Evolutionary conservation across 768 basidiomycete species (phyloP).

Genomic region (Postia placenta): DNA sequence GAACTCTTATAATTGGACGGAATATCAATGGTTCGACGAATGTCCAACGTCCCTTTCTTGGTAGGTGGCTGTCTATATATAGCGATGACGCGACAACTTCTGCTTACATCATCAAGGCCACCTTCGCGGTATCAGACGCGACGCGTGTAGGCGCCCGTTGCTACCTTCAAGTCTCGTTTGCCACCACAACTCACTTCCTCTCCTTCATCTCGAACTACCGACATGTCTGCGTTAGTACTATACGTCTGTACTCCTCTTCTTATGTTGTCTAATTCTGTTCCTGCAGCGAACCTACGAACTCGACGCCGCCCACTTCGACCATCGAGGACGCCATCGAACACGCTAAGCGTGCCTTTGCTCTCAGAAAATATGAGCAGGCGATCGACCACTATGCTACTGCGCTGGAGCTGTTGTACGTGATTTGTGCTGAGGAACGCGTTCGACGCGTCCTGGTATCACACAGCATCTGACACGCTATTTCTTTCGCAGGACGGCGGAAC

Average conservation of each 20-base stretch:
- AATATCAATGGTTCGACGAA: too few relatives aligned
- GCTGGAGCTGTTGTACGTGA: slow-evolving; percentile 73
- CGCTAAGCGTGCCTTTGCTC: slow-evolving; percentile 84
- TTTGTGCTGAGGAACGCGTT: slow-evolving; percentile 20
- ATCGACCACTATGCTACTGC: slow-evolving; percentile 81
- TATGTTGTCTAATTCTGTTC: too few relatives aligned
- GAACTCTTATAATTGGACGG: too few relatives aligned
- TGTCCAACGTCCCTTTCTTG: too few relatives aligned
- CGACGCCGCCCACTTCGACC: slow-evolving; percentile 6
- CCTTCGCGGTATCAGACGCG: too few relatives aligned
- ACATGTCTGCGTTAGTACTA: background rate
- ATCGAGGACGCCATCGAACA: slow-evolving; percentile 64
- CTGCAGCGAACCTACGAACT: background rate
- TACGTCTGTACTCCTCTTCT: too few relatives aligned
- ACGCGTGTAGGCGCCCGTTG: too few relatives aligned
- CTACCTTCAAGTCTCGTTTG: background rate
- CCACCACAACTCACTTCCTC: too few relatives aligned
- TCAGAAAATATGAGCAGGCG: slow-evolving; percentile 81
- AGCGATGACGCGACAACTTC: too few relatives aligned
- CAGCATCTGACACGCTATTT: background rate
- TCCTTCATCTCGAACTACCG: background rate
- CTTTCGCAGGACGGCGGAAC: slow-evolving; percentile 53
- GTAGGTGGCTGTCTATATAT: too few relatives aligned
- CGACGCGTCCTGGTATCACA: background rate
- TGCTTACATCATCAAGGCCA: too few relatives aligned